phyloP scores from a whole-genome alignment of 75 land plant species.

The Cryptomeria japonica region DNA sequence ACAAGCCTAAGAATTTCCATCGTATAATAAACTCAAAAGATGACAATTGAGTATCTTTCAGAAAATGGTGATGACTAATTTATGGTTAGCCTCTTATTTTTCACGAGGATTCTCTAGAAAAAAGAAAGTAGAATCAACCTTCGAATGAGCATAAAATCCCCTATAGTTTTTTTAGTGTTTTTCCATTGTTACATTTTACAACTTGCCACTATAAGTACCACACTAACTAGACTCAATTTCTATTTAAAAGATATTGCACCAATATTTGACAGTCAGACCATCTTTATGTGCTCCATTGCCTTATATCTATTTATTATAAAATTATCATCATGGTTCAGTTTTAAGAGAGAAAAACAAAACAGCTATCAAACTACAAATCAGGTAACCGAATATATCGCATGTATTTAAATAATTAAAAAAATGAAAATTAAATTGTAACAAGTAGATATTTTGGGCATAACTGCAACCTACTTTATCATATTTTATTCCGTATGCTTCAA shows the following conservation, averaged over 20 bases:
- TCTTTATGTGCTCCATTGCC: neutral
- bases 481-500: neutral
- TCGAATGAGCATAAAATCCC: neutral
- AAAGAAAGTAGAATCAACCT: neutral
- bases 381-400: neutral
- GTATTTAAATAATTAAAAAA: neutral
- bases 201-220: neutral
- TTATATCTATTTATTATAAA: too few relatives aligned
- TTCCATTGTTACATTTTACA: neutral
- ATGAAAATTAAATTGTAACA: neutral
- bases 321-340: neutral
- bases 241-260: too few relatives aligned
- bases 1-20: neutral
- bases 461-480: neutral
- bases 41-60: neutral
- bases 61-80: neutral
- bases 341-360: too few relatives aligned
- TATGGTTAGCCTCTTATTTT: neutral
- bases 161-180: neutral
- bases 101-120: neutral
- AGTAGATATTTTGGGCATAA: neutral
- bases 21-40: neutral
- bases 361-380: neutral
- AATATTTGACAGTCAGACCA: neutral
- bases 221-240: too few relatives aligned